Conservation (phyloP, 805 yeast genomes). For the Wickerhamomyces rabaulensis region DNA sequence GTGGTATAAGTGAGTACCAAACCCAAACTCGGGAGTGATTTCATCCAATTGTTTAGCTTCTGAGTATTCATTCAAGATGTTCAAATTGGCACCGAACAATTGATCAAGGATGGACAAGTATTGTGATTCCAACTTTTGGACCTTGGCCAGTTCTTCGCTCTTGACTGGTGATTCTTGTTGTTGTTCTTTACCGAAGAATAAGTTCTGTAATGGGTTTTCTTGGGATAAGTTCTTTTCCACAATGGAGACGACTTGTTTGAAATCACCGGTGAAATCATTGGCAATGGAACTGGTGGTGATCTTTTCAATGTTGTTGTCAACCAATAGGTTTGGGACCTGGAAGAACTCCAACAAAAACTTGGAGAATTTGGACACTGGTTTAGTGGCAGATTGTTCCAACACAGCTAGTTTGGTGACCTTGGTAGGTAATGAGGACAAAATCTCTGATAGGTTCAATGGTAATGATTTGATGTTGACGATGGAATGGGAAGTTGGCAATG, state of each 20-base stretch:
- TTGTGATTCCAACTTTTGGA: slow-evolving; percentile 59
- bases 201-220: slow-evolving; percentile 54
- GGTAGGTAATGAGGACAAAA: slow-evolving; percentile 47
- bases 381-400: slow-evolving; percentile 50
- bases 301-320: slow-evolving; percentile 41
- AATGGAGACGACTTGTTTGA: slow-evolving; percentile 35
- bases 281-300: slow-evolving; percentile 54
- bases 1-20: slow-evolving; percentile 62
- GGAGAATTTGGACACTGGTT: slow-evolving; percentile 43
- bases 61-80: slow-evolving; percentile 55
- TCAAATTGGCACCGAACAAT: slow-evolving; percentile 49
- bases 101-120: slow-evolving; percentile 73
- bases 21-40: slow-evolving; percentile 80
- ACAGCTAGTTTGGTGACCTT: slow-evolving; percentile 45
- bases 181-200: slow-evolving; percentile 46
- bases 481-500: slow-evolving; percentile 29
- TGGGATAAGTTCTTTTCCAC: slow-evolving; percentile 48
- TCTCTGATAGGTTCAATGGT: slow-evolving; percentile 40
- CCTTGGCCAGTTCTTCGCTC: slow-evolving; percentile 32
- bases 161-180: slow-evolving; percentile 14
- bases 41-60: slow-evolving; percentile 39
- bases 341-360: slow-evolving; percentile 76
- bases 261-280: slow-evolving; percentile 17
- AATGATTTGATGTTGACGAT: slow-evolving; percentile 70
- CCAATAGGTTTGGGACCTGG: slow-evolving; percentile 44